phyloP scores from a whole-genome alignment of 306 rosid species.

The Cucurbita maxima region DNA sequence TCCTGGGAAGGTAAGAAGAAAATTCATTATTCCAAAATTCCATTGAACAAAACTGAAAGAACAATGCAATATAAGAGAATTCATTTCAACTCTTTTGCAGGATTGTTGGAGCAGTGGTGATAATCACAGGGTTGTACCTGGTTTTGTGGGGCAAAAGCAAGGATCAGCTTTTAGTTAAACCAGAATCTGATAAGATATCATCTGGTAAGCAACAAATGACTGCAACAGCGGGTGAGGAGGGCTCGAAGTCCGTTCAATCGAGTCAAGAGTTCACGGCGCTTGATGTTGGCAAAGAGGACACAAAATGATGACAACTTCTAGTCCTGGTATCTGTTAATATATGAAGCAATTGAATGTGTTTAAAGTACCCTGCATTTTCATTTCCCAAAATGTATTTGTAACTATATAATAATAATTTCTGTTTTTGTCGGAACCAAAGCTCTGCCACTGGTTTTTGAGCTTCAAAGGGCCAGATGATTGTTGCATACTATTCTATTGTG shows the following conservation, averaged over 20 bases:
- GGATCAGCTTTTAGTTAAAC: slow-evolving; percentile 6
- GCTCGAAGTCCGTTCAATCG: background rate
- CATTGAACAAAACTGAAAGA: background rate
- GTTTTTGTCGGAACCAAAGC: background rate
- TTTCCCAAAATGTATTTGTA: background rate
- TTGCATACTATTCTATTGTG: background rate
- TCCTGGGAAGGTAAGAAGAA: slow-evolving; percentile 28
- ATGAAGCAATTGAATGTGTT: background rate
- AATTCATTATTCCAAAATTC: background rate
- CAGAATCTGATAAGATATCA: background rate
- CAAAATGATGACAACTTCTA: background rate
- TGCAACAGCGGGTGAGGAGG: background rate
- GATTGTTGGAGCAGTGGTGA: slow-evolving; percentile 27
- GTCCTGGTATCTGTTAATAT: background rate
- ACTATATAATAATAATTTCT: background rate
- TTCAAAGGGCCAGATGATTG: background rate
- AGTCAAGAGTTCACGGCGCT: background rate
- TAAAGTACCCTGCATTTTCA: background rate
- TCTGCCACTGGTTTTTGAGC: background rate
- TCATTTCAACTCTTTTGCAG: slow-evolving; percentile 7
- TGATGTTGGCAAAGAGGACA: background rate
- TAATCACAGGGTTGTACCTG: slow-evolving; percentile 28
- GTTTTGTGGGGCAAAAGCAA: slow-evolving; percentile 42
- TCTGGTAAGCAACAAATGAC: slow-evolving; percentile 4
- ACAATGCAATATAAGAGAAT: background rate